Base-by-base conservation (phyloP, 345 rosid genomes). In the Xanthoceras sorbifolium region DNA sequence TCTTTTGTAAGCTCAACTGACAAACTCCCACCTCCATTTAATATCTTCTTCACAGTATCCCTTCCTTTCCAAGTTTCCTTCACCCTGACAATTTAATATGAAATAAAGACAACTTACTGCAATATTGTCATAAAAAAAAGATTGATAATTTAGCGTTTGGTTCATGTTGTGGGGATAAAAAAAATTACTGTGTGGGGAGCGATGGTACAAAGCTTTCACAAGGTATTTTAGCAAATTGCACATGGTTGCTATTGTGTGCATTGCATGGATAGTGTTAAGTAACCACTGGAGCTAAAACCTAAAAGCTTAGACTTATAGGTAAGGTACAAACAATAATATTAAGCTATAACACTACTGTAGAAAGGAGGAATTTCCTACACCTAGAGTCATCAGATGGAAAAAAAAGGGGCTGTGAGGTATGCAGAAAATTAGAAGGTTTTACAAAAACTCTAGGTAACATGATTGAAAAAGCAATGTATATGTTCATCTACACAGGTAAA, bases 1-100 rank as follows among this genome's bases (percentile, higher is more conserved):
- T 82, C 90, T 79, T 81, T 71, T 15, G 85, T 79, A 67, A 90
- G 89, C 76, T 86, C 73, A 62, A 42, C 59, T 28, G 99, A 80
- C 67, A 95, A 82, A 77, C 91, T 81, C 55, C 99, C 98, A n/a
- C 91, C 97, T 81, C 99, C 97, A 72, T 95, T 91, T 55, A 93
- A 78, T 76, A 95, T 86, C 84, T 87, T 91, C 82, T 85, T 89
- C 77, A 91, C 78, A n/a, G 74, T 67, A 14, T 46, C 75, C 63
- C 78, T 71, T 72, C 88, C 85, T 75, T 79, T 86, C 80, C 86
- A 85, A 55, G 72, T 80, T 82, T 81, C 79, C 73, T 36, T 89
- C 54, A 17, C 74, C 86, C 97, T 91, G 80, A 15, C 9, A 76
- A 60, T 20, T 50, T 26, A 77, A 57, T 57, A 64, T 36, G 20